Evolutionary conservation across 345 rosid genomes (phyloP).

Genomic region (Trapa bicornis): DNA sequence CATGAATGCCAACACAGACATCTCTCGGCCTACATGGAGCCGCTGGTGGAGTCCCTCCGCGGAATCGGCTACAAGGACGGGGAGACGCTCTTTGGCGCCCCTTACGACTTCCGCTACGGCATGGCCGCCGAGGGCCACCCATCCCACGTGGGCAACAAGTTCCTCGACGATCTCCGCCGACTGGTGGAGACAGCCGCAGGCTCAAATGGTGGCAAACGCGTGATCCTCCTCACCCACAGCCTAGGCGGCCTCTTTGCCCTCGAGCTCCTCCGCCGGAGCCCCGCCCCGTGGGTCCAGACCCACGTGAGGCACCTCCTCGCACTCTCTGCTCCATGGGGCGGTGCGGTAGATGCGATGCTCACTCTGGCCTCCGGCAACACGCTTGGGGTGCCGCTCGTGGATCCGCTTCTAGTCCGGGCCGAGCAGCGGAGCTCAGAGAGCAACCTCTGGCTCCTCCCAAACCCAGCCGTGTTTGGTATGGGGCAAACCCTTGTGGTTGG

Average conservation of each 20-base stretch:
- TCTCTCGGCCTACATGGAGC: slow-evolving; percentile 54
- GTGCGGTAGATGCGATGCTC: slow-evolving; percentile 44
- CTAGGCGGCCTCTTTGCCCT: slow-evolving; percentile 70
- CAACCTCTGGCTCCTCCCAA: slow-evolving; percentile 80
- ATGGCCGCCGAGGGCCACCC: slow-evolving; percentile 59
- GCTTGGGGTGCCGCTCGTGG: slow-evolving; percentile 64
- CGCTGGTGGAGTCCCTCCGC: slow-evolving; percentile 48
- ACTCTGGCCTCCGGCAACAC: slow-evolving; percentile 66
- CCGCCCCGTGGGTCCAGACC: slow-evolving; percentile 48
- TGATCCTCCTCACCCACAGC: slow-evolving; percentile 67
- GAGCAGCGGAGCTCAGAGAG: slow-evolving; percentile 74
- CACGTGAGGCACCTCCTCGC: slow-evolving; percentile 64
- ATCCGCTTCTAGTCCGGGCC: slow-evolving; percentile 57
- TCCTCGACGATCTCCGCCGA: slow-evolving; percentile 42
- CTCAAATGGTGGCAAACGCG: slow-evolving; percentile 52
- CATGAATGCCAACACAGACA: slow-evolving; percentile 27
- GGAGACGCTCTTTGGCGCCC: slow-evolving; percentile 62
- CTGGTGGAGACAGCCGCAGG: slow-evolving; percentile 49
- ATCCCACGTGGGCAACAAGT: slow-evolving; percentile 50
- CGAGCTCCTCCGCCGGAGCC: slow-evolving; percentile 51
- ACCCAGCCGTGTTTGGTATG: slow-evolving; percentile 29
- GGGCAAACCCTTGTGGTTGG: slow-evolving; percentile 35
- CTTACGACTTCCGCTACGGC: slow-evolving; percentile 85
- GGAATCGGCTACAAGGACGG: slow-evolving; percentile 45
- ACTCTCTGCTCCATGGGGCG: slow-evolving; percentile 79